These are phyloP conservation scores for Scenedesmus sp. DNA, from an alignment of 163 green algal species.

Conservation along the genomic window DNA sequence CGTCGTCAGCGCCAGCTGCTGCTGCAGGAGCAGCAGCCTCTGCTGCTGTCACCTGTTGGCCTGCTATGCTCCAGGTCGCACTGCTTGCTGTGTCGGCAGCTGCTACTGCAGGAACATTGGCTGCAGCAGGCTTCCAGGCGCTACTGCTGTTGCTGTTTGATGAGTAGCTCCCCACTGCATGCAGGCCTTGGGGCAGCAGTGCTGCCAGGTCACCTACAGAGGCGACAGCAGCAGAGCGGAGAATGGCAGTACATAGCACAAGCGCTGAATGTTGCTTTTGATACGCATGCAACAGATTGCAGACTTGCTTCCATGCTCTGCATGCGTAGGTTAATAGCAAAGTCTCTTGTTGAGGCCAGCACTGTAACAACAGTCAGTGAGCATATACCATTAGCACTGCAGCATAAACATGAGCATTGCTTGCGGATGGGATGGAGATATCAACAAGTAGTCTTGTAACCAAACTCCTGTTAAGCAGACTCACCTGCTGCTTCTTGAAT, in stretches of 20 bases:
- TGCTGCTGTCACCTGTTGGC: conserved; percentile 1
- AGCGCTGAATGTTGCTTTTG: not conserved
- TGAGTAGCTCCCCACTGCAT: conserved; percentile 16
- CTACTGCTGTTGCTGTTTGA: conserved; percentile 17
- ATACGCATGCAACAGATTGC: not conserved
- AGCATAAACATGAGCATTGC: not conserved
- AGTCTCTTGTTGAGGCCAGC: too few relatives aligned
- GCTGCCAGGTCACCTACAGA: conserved; percentile 7
- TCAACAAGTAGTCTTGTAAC: not conserved
- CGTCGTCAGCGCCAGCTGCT: conserved; percentile 16
- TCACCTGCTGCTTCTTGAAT: conserved; percentile 19
- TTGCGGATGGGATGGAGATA: not conserved
- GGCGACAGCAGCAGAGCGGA: not conserved
- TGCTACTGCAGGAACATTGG: not conserved
- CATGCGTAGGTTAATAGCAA: too few relatives aligned
- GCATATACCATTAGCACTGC: not conserved
- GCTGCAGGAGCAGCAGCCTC: not conserved
- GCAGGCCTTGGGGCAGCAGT: conserved; percentile 39
- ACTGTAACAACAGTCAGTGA: too few relatives aligned
- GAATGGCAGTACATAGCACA: not conserved
- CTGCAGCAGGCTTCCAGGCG: not conserved
- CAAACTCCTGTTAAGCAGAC: not conserved
- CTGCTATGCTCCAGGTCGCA: not conserved
- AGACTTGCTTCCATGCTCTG: too few relatives aligned
- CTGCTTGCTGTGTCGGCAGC: conserved; percentile 19